Evolutionary conservation across 768 basidiomycete species (phyloP), one percentile per base, ranked within the genome.

Genomic region (Chiua virens): DNA sequence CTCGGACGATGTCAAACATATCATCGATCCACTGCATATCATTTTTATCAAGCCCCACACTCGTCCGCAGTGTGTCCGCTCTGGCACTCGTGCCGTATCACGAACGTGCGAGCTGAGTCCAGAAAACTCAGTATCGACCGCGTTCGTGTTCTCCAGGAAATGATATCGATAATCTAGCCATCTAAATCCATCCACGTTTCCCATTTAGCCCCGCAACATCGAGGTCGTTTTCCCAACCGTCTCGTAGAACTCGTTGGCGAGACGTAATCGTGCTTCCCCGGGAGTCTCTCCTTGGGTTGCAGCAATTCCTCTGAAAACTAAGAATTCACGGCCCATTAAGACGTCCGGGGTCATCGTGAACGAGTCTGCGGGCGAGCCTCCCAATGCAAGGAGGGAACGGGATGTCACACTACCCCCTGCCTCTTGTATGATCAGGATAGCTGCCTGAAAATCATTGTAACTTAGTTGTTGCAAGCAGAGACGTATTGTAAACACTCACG

Each of bases 351-450:
- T 84, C 8, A 87, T 77, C 42, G 80, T 76, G 30, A 82, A 83
- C 57, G 83, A 81, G 20, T 67, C 55, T 5, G 59, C 55, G 5
- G 9, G 25, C 17, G 21, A 21, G 22, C 6, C 62, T 1, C 78
- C 71, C 3, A 70, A 63, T 6, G 65, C 59, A 50, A 83, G 78
- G 15, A 70, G 70, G 28, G 71, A 71, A 47, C 83, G 76, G 22
- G 84, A 83, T 21, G 87, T 86, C 7, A 91, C 83, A 20, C 86
- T 70, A 7, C 87, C 83, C 8, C 96, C 95, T 2, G 94, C 89
- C 66, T 96, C 95, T 59, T 89, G 79, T 2, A 90, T 86, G 58
- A 98, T 92, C 57, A 95, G 83, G 28, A 89, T 85, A 0, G 92
- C 96, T 0, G 96, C 93, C 75, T 82, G 56, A 27, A 9, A 18